Base-by-base conservation (phyloP, 2,329 filamentous ascomycete genomes). In the Penicillium occitanis region DNA sequence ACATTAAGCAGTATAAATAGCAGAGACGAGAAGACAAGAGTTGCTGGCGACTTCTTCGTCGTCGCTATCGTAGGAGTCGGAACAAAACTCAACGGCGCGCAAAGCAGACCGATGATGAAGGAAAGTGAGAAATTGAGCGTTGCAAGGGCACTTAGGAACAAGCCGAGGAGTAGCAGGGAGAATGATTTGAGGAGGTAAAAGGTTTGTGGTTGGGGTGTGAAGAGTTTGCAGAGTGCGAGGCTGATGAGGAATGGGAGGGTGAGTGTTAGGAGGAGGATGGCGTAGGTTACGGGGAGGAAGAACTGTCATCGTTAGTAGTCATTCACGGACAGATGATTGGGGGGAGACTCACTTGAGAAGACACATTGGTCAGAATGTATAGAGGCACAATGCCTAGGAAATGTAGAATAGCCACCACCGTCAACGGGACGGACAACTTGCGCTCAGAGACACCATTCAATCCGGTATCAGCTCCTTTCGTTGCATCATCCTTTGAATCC, bases 71-170 rank as follows among this genome's bases (percentile, higher is more conserved):
- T 69, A 30, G 76, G 73, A 40, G n/a, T 81, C 70, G 68, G 70
- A 64, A 79, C 82, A 75, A 97, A 97, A n/a, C 88, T 89, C 14
- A 98, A 82, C 0, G 94, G 94, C 3, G 87, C 82, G 51, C 91
- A 88, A 55, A 94, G 81, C 1, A 98, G 81, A 44, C 95, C 95
- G 61, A 97, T 83, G 44, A 97, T 83, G 75, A 98, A 90, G 58
- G 92, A 89, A 14, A 97, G 88, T 2, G 91, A 93, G 83, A 99
- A 99, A 80, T 99, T 99, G 61, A 99, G 86, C 0, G 94, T 99
- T 2, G 95, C 94, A 13, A 99, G 89, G 0, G 93, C 90, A 13
- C 93, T 93, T 69, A 99, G 88, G 72, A 92, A 93, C 82, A 97
- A 91, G 72, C 95, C 95, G 0, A 98, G 86, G 10, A 96, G 84